phyloP scores from a whole-genome alignment of 2,329 filamentous ascomycete species.

The Aspergillus sp. region DNA sequence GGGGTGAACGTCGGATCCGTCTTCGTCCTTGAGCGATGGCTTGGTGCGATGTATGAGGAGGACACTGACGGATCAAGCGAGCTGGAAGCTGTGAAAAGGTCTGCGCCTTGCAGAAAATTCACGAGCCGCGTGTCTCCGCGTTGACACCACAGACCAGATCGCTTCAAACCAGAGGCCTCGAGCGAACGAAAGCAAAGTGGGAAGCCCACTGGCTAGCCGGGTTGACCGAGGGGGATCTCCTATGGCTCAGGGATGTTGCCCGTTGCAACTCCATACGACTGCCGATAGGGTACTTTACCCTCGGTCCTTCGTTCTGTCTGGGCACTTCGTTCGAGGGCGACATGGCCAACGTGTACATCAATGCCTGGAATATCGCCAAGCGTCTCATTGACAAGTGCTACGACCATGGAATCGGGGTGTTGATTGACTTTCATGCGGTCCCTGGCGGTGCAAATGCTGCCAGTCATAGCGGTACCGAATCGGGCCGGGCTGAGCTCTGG shows the following conservation, averaged over 20 bases:
- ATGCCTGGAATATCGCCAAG: constrained; percentile 46
- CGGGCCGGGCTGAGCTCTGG: constrained; percentile 46
- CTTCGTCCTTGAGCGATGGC: constrained; percentile 53
- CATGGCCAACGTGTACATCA: constrained; percentile 40
- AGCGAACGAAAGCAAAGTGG: constrained; percentile 41
- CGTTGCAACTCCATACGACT: constrained; percentile 51
- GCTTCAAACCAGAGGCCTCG: constrained; percentile 39
- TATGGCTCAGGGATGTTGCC: constrained; percentile 44
- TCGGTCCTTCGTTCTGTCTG: constrained; percentile 42
- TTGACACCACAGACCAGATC: constrained; percentile 19
- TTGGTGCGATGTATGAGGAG: constrained; percentile 43
- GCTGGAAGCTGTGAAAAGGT: constrained; percentile 42
- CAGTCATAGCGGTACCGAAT: constrained; percentile 48
- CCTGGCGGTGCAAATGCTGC: constrained; percentile 50
- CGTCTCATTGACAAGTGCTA: constrained; percentile 38
- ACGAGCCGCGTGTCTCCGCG: no score
- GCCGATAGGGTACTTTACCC: constrained; percentile 51
- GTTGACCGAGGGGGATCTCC: constrained; percentile 42
- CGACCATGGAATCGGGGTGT: constrained; percentile 42
- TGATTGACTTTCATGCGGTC: constrained; percentile 52
- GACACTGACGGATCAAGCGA: constrained; percentile 38
- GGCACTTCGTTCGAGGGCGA: constrained; percentile 44
- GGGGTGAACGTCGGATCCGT: constrained; percentile 51
- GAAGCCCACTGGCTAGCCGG: constrained; percentile 46
- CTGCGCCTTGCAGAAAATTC: no score